These are phyloP conservation scores for Microdochium paspali DNA, from an alignment of 2,329 filamentous ascomycete genomes.

Conservation along the genomic window DNA sequence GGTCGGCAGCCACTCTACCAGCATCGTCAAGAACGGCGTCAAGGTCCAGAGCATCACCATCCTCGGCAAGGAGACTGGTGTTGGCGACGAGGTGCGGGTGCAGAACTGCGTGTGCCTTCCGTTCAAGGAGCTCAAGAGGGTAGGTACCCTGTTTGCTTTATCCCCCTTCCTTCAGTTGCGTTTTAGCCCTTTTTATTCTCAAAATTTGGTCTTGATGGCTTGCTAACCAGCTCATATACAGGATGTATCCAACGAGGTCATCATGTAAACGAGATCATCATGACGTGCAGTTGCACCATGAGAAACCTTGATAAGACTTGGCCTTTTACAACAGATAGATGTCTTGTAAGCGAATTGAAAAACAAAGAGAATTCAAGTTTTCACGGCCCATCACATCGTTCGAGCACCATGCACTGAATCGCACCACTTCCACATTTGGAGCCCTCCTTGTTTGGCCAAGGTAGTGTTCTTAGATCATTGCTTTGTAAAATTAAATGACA, in stretches of 20 bases:
- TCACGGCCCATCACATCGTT: too few relatives aligned
- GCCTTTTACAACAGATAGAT: too few relatives aligned
- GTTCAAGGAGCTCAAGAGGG: conserved; percentile 95
- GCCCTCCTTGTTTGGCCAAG: too few relatives aligned
- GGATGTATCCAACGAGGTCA: conserved; percentile 81
- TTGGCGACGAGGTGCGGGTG: conserved; percentile 88
- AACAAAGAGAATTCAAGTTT: too few relatives aligned
- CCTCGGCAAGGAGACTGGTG: conserved; percentile 87
- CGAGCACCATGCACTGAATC: too few relatives aligned
- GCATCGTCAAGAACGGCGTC: conserved; percentile 93
- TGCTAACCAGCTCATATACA: conserved; percentile 27
- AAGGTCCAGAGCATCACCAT: conserved; percentile 99
- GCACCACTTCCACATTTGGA: too few relatives aligned
- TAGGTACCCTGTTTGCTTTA: conserved; percentile 39
- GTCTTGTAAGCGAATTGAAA: too few relatives aligned
- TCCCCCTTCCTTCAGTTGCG: not conserved
- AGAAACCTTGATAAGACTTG: too few relatives aligned
- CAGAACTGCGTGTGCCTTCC: conserved; percentile 98
- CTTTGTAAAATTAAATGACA: too few relatives aligned
- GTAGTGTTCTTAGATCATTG: too few relatives aligned
- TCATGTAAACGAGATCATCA: conserved; percentile 57
- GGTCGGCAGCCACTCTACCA: conserved; percentile 80
- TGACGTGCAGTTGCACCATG: not conserved
- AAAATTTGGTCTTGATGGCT: not conserved
- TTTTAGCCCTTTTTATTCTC: not conserved